Evolutionary conservation across 1,139 yeast species (phyloP), one percentile per base, ranked within the genome.

Genomic region (Candida labiduridarum): DNA sequence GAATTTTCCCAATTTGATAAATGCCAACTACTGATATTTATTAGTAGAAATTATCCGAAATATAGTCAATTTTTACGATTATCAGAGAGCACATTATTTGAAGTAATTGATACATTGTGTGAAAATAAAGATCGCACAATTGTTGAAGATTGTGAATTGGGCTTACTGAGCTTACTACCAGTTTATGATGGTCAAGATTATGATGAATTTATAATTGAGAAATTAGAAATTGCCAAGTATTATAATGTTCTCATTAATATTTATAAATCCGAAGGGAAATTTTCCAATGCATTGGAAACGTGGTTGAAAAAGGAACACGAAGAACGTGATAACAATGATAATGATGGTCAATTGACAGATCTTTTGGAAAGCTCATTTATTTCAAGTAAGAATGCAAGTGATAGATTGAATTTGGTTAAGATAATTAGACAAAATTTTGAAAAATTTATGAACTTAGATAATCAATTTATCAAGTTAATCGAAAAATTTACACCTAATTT

Each of bases 31-130:
- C 78, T 88, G 14, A 79, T 89, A 6, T 91, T 91, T 59, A 69
- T 91, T 30, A 88, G 90, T 0, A 64, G 92, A 48, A 89, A 88
- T 61, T 83, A 85, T 54, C 85, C 96, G 2, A 90, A 90, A 63
- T 91, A 87, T 62, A 74, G 83, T 2, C 97, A 91, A 64, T 90
- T 87, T 56, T 76, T 91, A 12, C 72, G 89, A 40, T 68, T 90
- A 2, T 81, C 92, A 0, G 92, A 86, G 47, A 74, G 83, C 4
- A 68, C 72, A 1, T 63, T 87, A 41, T 73, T 77, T 4, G 63
- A 67, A 7, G 70, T 87, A 4, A 68, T 88, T 22, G 69, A 74
- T 3, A 69, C 67, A 11, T 68, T 89, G 33, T 84, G 91, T 56
- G 59, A 69, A n/a, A 72, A 68, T 52, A 62, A 67, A 16, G 70